These are phyloP conservation scores for Fusarium mexicanum DNA, from an alignment of 2,329 filamentous ascomycete genomes.

Conservation along the genomic window DNA sequence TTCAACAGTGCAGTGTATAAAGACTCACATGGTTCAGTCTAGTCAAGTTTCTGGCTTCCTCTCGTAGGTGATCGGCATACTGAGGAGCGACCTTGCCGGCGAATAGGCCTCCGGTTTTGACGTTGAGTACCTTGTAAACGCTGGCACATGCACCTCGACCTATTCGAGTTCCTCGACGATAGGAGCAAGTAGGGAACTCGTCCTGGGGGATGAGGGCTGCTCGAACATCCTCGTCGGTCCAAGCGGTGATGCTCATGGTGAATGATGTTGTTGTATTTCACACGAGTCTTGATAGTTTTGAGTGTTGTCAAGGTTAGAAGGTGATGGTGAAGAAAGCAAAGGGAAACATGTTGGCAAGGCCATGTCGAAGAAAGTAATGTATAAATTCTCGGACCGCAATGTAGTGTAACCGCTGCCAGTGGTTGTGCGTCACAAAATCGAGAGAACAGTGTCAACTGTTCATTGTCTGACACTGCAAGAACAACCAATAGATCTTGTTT, in stretches of 20 bases:
- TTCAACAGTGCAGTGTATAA: background rate
- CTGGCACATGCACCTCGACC: slow-evolving; percentile 44
- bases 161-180: slow-evolving; percentile 38
- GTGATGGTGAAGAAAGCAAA: background rate
- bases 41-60: slow-evolving; percentile 39
- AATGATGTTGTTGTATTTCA: background rate
- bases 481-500: background rate
- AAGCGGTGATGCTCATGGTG: background rate
- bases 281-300: background rate
- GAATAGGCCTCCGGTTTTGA: slow-evolving; percentile 38
- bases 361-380: background rate
- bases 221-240: slow-evolving; percentile 36
- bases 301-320: background rate
- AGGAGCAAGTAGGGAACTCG: slow-evolving; percentile 28
- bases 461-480: background rate
- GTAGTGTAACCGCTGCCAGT: background rate
- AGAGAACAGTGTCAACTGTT: background rate
- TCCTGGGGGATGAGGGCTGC: slow-evolving; percentile 15
- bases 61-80: slow-evolving; percentile 32
- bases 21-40: slow-evolving; percentile 41
- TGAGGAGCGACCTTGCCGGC: slow-evolving; percentile 44
- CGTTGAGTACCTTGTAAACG: slow-evolving; percentile 44
- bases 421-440: background rate
- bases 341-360: background rate
- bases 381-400: background rate